These are phyloP conservation scores for Leishmania aethiopica DNA, from an alignment of 208 protist genomes.

Conservation along the genomic window DNA sequence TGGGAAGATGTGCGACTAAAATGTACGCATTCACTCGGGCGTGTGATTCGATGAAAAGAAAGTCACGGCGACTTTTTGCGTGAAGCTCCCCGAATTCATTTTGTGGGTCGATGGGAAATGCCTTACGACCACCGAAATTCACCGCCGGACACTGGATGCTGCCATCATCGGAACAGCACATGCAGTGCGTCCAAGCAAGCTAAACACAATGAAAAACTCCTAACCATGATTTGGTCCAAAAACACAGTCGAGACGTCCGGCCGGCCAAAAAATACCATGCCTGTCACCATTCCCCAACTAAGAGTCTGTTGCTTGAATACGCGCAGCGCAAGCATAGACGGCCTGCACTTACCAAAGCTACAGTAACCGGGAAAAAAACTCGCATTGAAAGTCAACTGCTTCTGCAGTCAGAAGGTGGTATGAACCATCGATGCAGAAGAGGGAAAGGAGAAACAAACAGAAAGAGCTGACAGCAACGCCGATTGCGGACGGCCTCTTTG, in stretches of 20 bases:
- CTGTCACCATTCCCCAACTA: background rate
- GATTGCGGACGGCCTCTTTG: background rate
- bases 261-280: background rate
- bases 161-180: background rate
- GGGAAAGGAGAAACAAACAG: background rate
- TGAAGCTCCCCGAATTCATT: background rate
- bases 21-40: background rate
- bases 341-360: background rate
- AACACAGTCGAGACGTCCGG: background rate
- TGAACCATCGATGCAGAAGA: background rate
- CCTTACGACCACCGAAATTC: background rate
- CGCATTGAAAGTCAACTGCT: background rate
- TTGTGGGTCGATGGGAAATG: background rate
- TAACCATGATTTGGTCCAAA: background rate
- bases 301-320: background rate
- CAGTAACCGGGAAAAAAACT: background rate
- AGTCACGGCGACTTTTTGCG: background rate
- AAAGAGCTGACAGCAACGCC: background rate
- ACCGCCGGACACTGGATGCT: background rate
- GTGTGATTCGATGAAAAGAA: background rate
- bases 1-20: background rate
- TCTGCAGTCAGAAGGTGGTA: background rate
- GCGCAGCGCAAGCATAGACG: background rate
- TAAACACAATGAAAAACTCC: background rate
- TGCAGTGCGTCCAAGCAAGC: background rate